Evolutionary conservation across 441 rosid genomes (phyloP).

Genomic region (Populus hybrid): DNA sequence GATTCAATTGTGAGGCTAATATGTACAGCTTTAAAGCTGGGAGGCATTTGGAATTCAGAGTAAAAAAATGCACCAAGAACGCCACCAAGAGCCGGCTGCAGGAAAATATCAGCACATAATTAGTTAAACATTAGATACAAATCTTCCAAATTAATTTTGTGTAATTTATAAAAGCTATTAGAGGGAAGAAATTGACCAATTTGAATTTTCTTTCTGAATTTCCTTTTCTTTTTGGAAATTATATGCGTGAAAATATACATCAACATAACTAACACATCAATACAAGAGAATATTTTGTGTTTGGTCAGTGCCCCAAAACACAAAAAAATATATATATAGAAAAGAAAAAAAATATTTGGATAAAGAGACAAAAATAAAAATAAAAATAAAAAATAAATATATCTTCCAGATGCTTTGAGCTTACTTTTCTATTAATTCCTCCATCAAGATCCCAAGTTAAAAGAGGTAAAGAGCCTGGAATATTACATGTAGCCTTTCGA

Average conservation of each 20-base stretch:
- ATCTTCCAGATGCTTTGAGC: no score
- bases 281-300: no score
- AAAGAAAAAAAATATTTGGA: no score
- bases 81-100: conserved; percentile 43
- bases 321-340: no score
- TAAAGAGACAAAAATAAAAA: no score
- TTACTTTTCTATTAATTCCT: background rate
- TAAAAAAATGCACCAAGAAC: conserved; percentile 27
- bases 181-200: background rate
- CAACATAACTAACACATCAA: background rate
- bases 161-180: background rate
- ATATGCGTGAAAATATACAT: background rate
- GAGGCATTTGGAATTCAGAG: background rate
- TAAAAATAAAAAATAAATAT: no score
- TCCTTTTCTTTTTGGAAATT: background rate
- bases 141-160: background rate
- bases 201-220: background rate
- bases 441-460: background rate
- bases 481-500: background rate
- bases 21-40: background rate
- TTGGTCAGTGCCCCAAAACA: no score
- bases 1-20: background rate
- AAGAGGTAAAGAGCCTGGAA: background rate
- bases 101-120: no score
- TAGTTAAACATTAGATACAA: background rate